Evolutionary conservation across 441 rosid genomes (phyloP).

Genomic region (Jatropha multifida): DNA sequence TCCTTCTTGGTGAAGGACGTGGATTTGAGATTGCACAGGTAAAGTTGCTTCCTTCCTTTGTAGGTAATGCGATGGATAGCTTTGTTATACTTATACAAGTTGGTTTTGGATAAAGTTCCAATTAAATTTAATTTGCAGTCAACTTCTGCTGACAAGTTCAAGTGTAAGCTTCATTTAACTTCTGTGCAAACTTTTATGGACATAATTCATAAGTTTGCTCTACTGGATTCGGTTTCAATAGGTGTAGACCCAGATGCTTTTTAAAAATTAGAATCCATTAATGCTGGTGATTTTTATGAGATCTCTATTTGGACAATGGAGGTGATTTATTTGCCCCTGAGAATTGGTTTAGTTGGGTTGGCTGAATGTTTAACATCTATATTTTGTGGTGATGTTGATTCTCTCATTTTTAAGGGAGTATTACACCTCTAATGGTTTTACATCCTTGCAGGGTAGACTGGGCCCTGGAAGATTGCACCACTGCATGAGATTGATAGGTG

Average conservation of each 20-base stretch:
- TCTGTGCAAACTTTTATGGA: not conserved
- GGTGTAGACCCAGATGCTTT: not conserved
- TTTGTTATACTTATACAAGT: not conserved
- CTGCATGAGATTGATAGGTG: conserved; percentile 94
- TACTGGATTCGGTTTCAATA: not conserved
- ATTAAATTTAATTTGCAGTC: not conserved
- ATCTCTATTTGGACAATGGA: not conserved
- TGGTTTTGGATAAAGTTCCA: not conserved
- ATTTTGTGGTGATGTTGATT: not conserved
- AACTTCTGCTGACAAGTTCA: not conserved
- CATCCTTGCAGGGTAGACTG: conserved; percentile 76
- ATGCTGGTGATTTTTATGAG: no score
- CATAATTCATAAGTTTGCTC: not conserved
- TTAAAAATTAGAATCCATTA: not conserved
- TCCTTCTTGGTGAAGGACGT: conserved; percentile 94
- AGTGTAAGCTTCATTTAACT: not conserved
- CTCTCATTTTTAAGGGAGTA: not conserved
- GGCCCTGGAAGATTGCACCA: conserved; percentile 99
- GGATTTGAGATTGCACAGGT: conserved; percentile 99
- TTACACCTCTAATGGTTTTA: conserved; percentile 12
- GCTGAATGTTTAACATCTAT: not conserved
- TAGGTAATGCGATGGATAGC: not conserved
- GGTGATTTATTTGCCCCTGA: not conserved
- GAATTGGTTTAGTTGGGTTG: not conserved
- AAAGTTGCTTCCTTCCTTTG: conserved; percentile 19